phyloP scores from a whole-genome alignment of 2,329 filamentous ascomycete species.

The Arthroderma sp. region DNA sequence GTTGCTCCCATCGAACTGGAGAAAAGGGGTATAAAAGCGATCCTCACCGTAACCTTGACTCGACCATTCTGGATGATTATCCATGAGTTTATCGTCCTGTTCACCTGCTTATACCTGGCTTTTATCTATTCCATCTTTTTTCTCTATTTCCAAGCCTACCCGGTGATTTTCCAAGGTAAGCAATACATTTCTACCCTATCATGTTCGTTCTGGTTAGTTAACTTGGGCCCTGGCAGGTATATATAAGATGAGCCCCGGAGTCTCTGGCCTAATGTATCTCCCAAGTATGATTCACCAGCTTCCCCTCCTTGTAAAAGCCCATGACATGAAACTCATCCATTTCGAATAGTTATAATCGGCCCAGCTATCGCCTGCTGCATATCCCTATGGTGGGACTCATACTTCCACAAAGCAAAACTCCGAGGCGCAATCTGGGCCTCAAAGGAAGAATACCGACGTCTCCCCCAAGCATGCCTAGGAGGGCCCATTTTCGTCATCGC shows the following conservation, averaged over 20 bases:
- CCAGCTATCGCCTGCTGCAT: slow-evolving; percentile 46
- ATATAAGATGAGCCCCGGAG: slow-evolving; percentile 10
- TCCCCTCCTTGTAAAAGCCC: slow-evolving; percentile 1
- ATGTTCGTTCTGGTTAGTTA: background rate
- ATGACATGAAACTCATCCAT: slow-evolving; percentile 7
- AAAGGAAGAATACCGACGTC: slow-evolving; percentile 42
- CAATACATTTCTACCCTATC: background rate
- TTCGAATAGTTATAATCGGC: slow-evolving; percentile 43
- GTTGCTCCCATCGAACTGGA: slow-evolving; percentile 12
- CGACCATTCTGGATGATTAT: slow-evolving; percentile 16
- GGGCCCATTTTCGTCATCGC: slow-evolving; percentile 43
- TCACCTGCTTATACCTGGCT: slow-evolving; percentile 16
- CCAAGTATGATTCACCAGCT: slow-evolving; percentile 9
- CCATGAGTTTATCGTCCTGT: slow-evolving; percentile 16
- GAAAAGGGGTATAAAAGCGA: slow-evolving; percentile 8
- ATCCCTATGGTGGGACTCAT: slow-evolving; percentile 54
- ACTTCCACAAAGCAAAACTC: slow-evolving; percentile 42
- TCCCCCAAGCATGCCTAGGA: slow-evolving; percentile 59
- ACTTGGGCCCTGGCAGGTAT: slow-evolving; percentile 4
- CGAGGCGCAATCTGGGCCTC: slow-evolving; percentile 42
- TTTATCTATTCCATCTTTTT: slow-evolving; percentile 15
- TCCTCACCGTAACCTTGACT: slow-evolving; percentile 13
- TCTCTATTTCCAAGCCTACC: slow-evolving; percentile 12
- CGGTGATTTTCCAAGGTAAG: slow-evolving; percentile 12
- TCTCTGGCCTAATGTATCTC: slow-evolving; percentile 10